phyloP scores from a whole-genome alignment of 2,329 filamentous ascomycete species.

The Zymoseptoria brevis region DNA sequence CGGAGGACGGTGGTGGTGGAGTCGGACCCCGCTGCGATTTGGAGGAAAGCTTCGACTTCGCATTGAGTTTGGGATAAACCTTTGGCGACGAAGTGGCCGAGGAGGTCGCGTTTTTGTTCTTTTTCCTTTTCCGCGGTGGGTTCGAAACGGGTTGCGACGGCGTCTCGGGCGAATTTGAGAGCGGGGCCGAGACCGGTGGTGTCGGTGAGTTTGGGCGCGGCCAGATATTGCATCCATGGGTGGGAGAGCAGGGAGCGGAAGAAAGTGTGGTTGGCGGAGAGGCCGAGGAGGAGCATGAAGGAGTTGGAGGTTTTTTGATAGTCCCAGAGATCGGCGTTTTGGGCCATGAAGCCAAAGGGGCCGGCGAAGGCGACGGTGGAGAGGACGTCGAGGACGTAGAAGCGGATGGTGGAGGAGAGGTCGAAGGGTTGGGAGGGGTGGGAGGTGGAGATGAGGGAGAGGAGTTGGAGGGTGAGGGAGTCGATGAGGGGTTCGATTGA shows the following conservation, averaged over 20 bases:
- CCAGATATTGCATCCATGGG: conserved; percentile 17
- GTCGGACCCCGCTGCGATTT: conserved; percentile 38
- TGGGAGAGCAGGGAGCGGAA: conserved; percentile 19
- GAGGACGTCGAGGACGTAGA: conserved; percentile 51
- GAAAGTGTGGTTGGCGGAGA: conserved; percentile 17
- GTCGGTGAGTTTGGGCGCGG: conserved; percentile 23
- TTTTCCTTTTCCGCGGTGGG: conserved; percentile 30
- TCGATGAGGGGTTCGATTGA: too few species aligned
- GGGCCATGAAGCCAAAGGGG: conserved; percentile 44
- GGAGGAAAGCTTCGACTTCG: conserved; percentile 3
- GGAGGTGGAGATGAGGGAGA: background rate
- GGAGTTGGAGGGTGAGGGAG: too few species aligned
- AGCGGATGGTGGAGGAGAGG: conserved; percentile 43
- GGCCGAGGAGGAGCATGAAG: conserved; percentile 20
- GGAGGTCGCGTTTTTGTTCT: conserved; percentile 19
- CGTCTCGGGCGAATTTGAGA: conserved; percentile 19
- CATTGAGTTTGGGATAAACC: conserved; percentile 1
- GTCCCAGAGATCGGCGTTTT: conserved; percentile 39
- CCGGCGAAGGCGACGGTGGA: conserved; percentile 46
- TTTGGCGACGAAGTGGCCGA: conserved; percentile 6
- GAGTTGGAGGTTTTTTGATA: conserved; percentile 18
- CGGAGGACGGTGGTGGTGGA: conserved; percentile 43
- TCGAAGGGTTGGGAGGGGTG: conserved; percentile 32
- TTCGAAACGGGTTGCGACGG: conserved; percentile 22
- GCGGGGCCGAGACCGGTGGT: conserved; percentile 21